These are phyloP conservation scores for Phialophora expanda DNA, from an alignment of 2,329 filamentous ascomycete genomes.

Conservation along the genomic window DNA sequence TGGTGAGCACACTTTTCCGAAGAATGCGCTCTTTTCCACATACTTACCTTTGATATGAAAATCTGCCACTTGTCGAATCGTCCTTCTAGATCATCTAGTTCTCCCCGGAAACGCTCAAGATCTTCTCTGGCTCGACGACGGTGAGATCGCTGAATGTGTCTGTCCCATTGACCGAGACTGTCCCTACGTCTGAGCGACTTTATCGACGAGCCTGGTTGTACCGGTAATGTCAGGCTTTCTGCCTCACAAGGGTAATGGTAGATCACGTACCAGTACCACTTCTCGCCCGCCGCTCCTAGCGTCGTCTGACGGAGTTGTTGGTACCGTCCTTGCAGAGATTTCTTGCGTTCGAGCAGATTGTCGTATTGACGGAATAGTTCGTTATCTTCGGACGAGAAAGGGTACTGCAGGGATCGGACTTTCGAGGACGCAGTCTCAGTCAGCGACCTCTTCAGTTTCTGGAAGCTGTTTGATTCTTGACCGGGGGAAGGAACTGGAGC, in stretches of 20 bases:
- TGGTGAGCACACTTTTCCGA: not conserved
- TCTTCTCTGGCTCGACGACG: conserved; percentile 4
- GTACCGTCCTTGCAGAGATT: conserved; percentile 12
- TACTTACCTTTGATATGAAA: conserved; percentile 5
- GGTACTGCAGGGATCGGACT: conserved; percentile 9
- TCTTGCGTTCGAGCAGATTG: conserved; percentile 10
- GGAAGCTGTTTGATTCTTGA: conserved; percentile 1
- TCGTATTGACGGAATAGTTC: conserved; percentile 15
- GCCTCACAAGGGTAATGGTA: conserved; percentile 13
- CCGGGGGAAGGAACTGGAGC: not conserved
- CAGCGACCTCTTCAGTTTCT: conserved; percentile 14
- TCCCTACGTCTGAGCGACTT: conserved; percentile 14
- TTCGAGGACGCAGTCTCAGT: conserved; percentile 11
- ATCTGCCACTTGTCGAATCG: conserved; percentile 11
- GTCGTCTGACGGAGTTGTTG: conserved; percentile 9
- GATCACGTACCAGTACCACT: conserved; percentile 25
- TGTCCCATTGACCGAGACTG: conserved; percentile 16
- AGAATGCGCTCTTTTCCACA: not conserved
- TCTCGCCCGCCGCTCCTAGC: conserved; percentile 13
- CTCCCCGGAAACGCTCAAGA: conserved; percentile 1
- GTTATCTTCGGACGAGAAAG: conserved; percentile 12
- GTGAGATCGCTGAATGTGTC: not conserved
- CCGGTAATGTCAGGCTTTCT: conserved; percentile 9
- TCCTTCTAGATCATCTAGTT: conserved; percentile 2
- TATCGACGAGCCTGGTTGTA: conserved; percentile 13